A percentile compares a stretch with the other conserved stretches of the same genome.
Conservation (phyloP, 2,329 filamentous ascomycete species). For the Fusarium pininemorale region DNA sequence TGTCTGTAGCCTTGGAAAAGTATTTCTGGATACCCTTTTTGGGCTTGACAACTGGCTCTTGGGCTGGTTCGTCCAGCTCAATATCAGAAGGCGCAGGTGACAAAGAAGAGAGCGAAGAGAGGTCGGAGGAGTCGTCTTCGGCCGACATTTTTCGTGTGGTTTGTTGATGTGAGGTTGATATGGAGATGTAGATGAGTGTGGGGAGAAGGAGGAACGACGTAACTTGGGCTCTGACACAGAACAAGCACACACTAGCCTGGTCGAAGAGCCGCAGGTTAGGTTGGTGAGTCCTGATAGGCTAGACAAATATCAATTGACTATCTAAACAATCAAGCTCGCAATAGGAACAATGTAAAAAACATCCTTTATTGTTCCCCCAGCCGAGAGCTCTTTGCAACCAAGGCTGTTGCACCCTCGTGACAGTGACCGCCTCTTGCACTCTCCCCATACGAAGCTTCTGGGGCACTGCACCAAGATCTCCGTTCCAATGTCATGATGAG, state of each 20-base stretch:
- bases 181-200: constrained; percentile 43
- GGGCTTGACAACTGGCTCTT: constrained; percentile 54
- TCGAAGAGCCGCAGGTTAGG: constrained; percentile 46
- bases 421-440: not conserved
- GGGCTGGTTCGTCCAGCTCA: constrained; percentile 59
- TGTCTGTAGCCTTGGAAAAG: constrained; percentile 67
- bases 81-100: constrained; percentile 57
- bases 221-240: constrained; percentile 40
- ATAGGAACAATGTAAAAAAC: constrained; percentile 17
- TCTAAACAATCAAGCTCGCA: constrained; percentile 16
- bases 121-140: constrained; percentile 70
- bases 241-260: constrained; percentile 46
- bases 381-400: not conserved
- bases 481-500: not conserved
- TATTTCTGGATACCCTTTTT: constrained; percentile 72
- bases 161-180: constrained; percentile 41
- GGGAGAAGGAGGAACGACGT: constrained; percentile 46
- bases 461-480: not conserved
- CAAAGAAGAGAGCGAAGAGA: constrained; percentile 65
- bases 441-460: not conserved
- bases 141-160: constrained; percentile 59
- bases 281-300: constrained; percentile 45
- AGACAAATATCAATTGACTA: constrained; percentile 40
- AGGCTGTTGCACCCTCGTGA: not conserved
- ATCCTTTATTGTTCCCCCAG: constrained; percentile 9